Base-by-base conservation (phyloP, 305 asterid species). In the Petunia hybrid region DNA sequence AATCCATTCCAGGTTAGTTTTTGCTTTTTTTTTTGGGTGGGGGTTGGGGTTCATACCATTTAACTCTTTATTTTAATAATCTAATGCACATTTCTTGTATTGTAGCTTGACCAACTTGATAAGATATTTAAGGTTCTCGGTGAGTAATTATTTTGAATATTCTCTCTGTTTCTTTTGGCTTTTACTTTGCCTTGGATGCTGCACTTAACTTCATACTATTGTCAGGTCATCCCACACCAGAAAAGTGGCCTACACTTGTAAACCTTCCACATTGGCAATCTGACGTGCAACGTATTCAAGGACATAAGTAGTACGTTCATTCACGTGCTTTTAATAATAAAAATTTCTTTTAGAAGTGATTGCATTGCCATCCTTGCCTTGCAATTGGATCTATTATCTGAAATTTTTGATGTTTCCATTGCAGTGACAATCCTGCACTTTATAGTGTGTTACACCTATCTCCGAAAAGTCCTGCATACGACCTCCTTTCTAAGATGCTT, bases 91-190 rank as follows among this genome's bases (percentile, higher is more conserved):
- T 76, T 85, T 82, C 80, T 80, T 10, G 77, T 89, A 79, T 56
- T 87, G 93, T 95, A 96, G 99, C 96, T 96, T 59, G 99, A 96
- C 84, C 99, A 96, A 86, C 99, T 96, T 51, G 99, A 96, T 93
- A 96, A 93, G 89, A 96, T 96, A 83, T 96, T 96, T 82, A 96
- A 89, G 90, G 99, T 96, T 85, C 85, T 96, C 78, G 99, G 99
- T 96, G 87, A 89, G 94, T 84, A 81, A 69, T 81, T 65, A 82
- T 74, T 83, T 77, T 59, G 63, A 76, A 76, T 51, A 56, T 68
- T 79, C 77, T 8, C 74, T 79, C 0, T 22, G 84, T 79, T 64
- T 63, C 76, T 46, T 80, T 65, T 66, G 63, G 62, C 78, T 45
- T 78, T 73, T 80, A 42, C 64, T 64, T 60, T 82, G 61, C 56